phyloP scores from a whole-genome alignment of 495 filamentous ascomycete species.

The Aspergillus wentii region DNA sequence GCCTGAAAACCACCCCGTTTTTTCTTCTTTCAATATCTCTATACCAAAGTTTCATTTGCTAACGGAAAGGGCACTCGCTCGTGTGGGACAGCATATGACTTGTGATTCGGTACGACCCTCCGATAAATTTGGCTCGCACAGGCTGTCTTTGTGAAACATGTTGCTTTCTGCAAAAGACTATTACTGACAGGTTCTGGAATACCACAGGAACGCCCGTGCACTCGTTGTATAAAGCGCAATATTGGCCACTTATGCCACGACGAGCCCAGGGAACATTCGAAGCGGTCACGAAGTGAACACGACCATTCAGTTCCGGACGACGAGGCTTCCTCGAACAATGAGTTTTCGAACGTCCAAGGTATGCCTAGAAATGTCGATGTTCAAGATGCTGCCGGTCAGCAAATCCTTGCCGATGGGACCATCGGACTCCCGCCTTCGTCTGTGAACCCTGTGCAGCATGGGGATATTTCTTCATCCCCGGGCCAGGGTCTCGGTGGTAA shows the following conservation, averaged over 20 bases:
- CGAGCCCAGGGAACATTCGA: slow-evolving; percentile 78
- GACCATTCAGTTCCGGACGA: slow-evolving; percentile 58
- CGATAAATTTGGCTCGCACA: slow-evolving; percentile 28
- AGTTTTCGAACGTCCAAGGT: slow-evolving; percentile 31
- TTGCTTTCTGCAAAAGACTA: slow-evolving; percentile 10
- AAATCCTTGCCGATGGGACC: slow-evolving; percentile 31
- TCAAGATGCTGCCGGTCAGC: slow-evolving; percentile 38
- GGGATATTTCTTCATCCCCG: slow-evolving; percentile 25
- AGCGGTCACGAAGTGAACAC: slow-evolving; percentile 69
- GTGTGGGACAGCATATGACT: slow-evolving; percentile 87
- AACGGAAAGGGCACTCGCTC: slow-evolving; percentile 30
- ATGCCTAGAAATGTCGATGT: slow-evolving; percentile 37
- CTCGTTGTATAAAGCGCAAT: slow-evolving; percentile 96
- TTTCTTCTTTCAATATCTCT: too few relatives aligned
- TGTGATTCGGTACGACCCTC: slow-evolving; percentile 91
- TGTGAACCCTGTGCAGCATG: slow-evolving; percentile 32
- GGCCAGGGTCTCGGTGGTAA: slow-evolving; percentile 49
- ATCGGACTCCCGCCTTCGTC: slow-evolving; percentile 29
- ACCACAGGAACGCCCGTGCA: slow-evolving; percentile 85
- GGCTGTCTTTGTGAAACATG: slow-evolving; percentile 21
- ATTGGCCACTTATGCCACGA: slow-evolving; percentile 99
- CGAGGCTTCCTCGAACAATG: slow-evolving; percentile 47
- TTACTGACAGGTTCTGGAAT: slow-evolving; percentile 22
- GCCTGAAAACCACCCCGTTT: too few relatives aligned
- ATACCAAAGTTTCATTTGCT: slow-evolving; percentile 22